Evolutionary conservation across 306 rosid species (phyloP), one percentile per base, ranked within the genome.

Genomic region (Fragaria nilgerrensis): DNA sequence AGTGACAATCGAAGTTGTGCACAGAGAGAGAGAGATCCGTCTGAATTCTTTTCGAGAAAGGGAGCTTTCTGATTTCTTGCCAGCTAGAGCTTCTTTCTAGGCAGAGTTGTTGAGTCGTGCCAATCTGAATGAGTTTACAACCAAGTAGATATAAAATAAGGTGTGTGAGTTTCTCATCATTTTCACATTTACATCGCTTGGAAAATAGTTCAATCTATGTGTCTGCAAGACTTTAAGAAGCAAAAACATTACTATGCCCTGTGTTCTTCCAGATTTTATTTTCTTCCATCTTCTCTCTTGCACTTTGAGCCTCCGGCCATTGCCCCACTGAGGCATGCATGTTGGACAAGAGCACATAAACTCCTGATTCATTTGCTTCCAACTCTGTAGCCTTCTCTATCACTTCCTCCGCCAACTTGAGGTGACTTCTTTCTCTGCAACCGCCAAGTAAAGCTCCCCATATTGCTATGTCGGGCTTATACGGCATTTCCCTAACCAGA

Each of bases 381-480:
- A 61, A 39, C 52, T 48, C 69, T 2, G 48, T 82, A 4, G 56
- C 82, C 39, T 27, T 68, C 67, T 74, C 74, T 2, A 68, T 77
- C 45, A 78, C 59, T 74, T 82, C 82, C 52, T 27, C 56, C 11
- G 85, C 82, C 67, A 70, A 56, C 58, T 58, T 68, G 37, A 78
- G 70, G 10, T 74, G 76, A 61, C 56, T 23, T 49, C 22, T 74
- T 16, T 68, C 44, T 75, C 70, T 82, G 79, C 74, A 82, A 27
- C 79, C 82, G 4, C 82, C 79, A 43, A 82, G 74, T 61, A 82
- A 68, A 20, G 82, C 72, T 22, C 85, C 85, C 79, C 82, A 77
- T 3, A 77, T 77, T 7, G 82, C 79, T 67, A 77, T 43, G 58
- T 82, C 79, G 15, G 85, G 79, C 72, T 62, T 68, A 47, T 65